These are phyloP conservation scores for Teratosphaeriaceae sp. DNA, from an alignment of 2,329 filamentous ascomycete species.

Conservation along the genomic window DNA sequence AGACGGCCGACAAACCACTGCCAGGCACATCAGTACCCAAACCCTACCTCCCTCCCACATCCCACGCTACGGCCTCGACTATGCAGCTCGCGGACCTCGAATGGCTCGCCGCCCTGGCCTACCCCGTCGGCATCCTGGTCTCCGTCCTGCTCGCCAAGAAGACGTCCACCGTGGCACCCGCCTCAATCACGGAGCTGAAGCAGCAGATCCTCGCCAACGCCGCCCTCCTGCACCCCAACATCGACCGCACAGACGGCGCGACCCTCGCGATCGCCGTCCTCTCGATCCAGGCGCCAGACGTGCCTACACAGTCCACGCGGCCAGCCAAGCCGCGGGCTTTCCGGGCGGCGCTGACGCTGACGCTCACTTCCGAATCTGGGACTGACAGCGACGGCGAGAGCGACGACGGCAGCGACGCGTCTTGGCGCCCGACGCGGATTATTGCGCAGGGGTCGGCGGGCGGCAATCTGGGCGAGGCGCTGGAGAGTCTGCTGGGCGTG, in stretches of 20 bases:
- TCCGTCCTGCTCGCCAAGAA: neutral
- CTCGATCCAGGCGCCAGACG: neutral
- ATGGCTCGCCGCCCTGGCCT: conserved; percentile 1
- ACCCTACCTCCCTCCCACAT: no score
- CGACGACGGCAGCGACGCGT: neutral
- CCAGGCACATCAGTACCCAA: no score
- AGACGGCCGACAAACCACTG: no score
- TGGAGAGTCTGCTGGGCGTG: neutral
- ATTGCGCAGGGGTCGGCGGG: neutral
- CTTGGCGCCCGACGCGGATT: neutral
- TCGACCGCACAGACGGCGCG: neutral
- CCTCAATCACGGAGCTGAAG: neutral
- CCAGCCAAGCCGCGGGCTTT: no score
- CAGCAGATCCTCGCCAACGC: conserved; percentile 1
- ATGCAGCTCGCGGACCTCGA: neutral
- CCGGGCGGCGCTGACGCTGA: no score
- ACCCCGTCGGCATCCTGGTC: neutral
- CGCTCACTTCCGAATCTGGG: no score
- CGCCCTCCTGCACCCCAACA: neutral
- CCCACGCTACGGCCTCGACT: no score
- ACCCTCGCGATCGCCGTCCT: neutral
- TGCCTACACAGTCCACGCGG: no score
- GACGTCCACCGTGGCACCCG: neutral
- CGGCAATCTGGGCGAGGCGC: neutral
- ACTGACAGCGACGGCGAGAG: neutral